Percentiles rank a stretch among this genome's conserved stretches.
Evolutionary conservation across 2,329 filamentous ascomycete species (phyloP).

Genomic region (Clonostachys byssicola): DNA sequence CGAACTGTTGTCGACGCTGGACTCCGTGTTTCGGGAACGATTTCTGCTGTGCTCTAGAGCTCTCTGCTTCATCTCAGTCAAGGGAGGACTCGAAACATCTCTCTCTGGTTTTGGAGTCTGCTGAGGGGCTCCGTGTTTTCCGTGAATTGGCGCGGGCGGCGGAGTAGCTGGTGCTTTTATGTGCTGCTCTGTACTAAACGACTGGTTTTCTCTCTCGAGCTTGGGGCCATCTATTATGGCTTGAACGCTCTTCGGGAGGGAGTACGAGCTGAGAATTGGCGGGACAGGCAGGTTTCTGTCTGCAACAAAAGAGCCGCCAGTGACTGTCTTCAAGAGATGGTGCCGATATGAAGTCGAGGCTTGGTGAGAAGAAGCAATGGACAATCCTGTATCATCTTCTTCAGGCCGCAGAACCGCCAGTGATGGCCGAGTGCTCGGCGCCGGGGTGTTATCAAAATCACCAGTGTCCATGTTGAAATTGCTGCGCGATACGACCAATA

Average conservation of each 20-base stretch:
- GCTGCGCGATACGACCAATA: background rate
- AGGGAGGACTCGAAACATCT: too few relatives aligned
- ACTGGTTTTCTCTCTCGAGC: background rate
- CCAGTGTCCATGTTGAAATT: constrained; percentile 6
- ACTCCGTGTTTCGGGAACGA: too few relatives aligned
- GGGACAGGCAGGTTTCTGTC: constrained; percentile 11
- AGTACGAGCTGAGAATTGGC: constrained; percentile 8
- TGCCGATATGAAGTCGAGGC: constrained; percentile 4
- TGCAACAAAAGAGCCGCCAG: constrained; percentile 7
- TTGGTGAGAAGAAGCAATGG: background rate
- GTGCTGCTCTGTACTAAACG: background rate
- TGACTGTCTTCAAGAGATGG: constrained; percentile 14
- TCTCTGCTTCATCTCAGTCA: too few relatives aligned
- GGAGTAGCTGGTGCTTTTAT: background rate
- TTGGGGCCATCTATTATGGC: background rate
- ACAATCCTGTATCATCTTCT: background rate
- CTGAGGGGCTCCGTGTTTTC: too few relatives aligned
- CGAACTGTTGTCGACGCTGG: background rate
- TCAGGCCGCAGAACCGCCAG: constrained; percentile 11
- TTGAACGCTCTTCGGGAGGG: background rate
- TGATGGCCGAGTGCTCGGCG: constrained; percentile 20
- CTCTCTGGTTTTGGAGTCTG: too few relatives aligned
- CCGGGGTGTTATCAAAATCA: constrained; percentile 25
- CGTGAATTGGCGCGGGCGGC: too few relatives aligned
- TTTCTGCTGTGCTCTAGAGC: too few relatives aligned